Percentiles rank a stretch among this genome's conserved stretches.
Evolutionary conservation across 2,329 filamentous ascomycete genomes (phyloP).

Genomic region (Colletotrichum coccodes): DNA sequence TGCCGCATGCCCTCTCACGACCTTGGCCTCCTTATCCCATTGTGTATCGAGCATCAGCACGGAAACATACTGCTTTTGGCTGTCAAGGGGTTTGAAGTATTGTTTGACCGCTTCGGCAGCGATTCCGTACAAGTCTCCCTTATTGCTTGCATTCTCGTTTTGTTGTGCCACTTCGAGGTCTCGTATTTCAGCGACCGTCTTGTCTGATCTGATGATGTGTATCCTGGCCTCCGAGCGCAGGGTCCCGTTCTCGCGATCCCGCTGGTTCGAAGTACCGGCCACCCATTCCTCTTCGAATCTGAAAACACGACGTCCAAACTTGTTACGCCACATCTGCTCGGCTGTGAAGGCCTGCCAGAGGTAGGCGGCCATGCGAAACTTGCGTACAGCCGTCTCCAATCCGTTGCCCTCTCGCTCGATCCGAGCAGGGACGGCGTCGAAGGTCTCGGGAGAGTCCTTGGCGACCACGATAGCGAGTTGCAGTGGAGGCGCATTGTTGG

Average conservation of each 20-base stretch:
- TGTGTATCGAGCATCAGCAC: slow-evolving; percentile 88
- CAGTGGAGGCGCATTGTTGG: slow-evolving; percentile 81
- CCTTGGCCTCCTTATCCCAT: slow-evolving; percentile 79
- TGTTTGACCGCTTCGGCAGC: slow-evolving; percentile 81
- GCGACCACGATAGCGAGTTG: slow-evolving; percentile 90
- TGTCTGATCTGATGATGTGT: slow-evolving; percentile 84
- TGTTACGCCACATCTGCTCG: slow-evolving; percentile 94
- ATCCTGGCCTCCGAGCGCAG: slow-evolving; percentile 94
- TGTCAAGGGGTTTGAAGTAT: slow-evolving; percentile 78
- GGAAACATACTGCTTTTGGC: slow-evolving; percentile 89
- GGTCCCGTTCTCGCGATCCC: slow-evolving; percentile 75
- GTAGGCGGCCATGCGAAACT: slow-evolving; percentile 95
- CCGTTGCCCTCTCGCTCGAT: slow-evolving; percentile 83
- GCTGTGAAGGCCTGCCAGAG: slow-evolving; percentile 97
- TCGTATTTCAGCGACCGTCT: slow-evolving; percentile 85
- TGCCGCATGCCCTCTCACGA: slow-evolving; percentile 83
- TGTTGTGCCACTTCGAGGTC: slow-evolving; percentile 84
- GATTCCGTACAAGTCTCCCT: slow-evolving; percentile 80
- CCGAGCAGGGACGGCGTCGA: slow-evolving; percentile 82
- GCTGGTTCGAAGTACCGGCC: slow-evolving; percentile 79
- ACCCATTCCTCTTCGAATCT: slow-evolving; percentile 97
- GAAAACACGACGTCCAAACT: slow-evolving; percentile 86
- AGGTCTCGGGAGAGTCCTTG: slow-evolving; percentile 87
- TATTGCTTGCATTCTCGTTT: slow-evolving; percentile 73
- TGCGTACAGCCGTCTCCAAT: slow-evolving; percentile 82